Evolutionary conservation across 139 green algal genomes (phyloP), one percentile per base, ranked within the genome.

Genomic region (Asterochloris erici): DNA sequence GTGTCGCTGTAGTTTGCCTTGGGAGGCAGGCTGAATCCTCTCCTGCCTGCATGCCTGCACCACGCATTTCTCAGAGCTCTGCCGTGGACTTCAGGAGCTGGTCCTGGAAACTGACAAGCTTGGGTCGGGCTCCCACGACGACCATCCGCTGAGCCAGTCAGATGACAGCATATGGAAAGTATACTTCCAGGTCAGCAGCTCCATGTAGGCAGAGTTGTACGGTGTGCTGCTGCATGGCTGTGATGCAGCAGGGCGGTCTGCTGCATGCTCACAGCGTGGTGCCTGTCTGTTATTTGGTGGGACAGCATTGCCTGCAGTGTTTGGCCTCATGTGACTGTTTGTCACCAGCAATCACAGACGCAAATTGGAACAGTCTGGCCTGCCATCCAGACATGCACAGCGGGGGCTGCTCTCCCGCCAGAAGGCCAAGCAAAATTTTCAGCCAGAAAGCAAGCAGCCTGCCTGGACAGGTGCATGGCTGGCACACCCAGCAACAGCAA

Each of bases 121-220:
- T 15, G 61, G 26, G 24, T 70, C 85, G 62, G 70, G 86, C 60
- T 82, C 85, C 14, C 28, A 79, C 0, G 83, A 91, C 15, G 95
- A 98, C 77, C 94, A 98, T 87, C 95, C 95, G 16, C 88, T 98
- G 28, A 93, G 85, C 24, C 87, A 92, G 54, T 78, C 85, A 47
- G 74, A 84, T 12, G 88, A 85, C 79, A 96, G 89, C 80, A 85
- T 73, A 60, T 98, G 94, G 94, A 87, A 90, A 79, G 92, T 86
- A 0, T 97, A 88, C 87, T 98, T 98, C 83, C 85, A 94, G 90
- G 93, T 93, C 24, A 27, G 14, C 64, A 29, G 19, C 28, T 54
- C 6, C 38, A 6, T 54, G 38, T 54, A 6, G 6, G 38, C 2
- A 54, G 6, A 54, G 38, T 54, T 54, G 38, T 54, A 54, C 6